These are phyloP conservation scores for Theobroma grandiflorum DNA, from an alignment of 441 rosid genomes.

Conservation along the genomic window DNA sequence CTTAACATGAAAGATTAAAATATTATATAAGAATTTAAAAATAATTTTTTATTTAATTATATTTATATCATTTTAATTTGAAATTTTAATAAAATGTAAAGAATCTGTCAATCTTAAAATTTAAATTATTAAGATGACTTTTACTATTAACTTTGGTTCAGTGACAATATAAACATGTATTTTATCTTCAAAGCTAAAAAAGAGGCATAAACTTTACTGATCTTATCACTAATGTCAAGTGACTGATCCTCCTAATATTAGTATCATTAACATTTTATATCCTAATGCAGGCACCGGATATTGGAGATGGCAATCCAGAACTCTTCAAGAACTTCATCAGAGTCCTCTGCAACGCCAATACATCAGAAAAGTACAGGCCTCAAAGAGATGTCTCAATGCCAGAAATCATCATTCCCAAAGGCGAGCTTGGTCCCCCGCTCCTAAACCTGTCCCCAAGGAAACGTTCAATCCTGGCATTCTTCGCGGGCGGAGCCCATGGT, in stretches of 20 bases:
- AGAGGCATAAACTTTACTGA: no score
- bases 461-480: constrained; percentile 47
- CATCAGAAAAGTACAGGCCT: constrained; percentile 42
- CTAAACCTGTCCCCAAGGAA: constrained; percentile 17
- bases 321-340: constrained; percentile 38
- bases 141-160: no score
- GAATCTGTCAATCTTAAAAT: no score
- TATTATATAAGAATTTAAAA: no score
- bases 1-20: no score
- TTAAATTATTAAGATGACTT: no score
- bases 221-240: no score
- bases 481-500: constrained; percentile 52
- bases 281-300: constrained; percentile 43
- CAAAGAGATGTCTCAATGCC: constrained; percentile 50
- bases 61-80: no score
- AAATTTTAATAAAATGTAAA: no score
- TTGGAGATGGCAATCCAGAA: constrained; percentile 33
- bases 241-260: not conserved
- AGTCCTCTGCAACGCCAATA: constrained; percentile 52
- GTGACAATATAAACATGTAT: no score
- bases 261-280: not conserved
- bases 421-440: constrained; percentile 34
- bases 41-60: no score
- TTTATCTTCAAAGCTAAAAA: no score
- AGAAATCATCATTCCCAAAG: constrained; percentile 43